Base-by-base conservation (phyloP, 2,329 filamentous ascomycete genomes). In the Fusarium multiceps region DNA sequence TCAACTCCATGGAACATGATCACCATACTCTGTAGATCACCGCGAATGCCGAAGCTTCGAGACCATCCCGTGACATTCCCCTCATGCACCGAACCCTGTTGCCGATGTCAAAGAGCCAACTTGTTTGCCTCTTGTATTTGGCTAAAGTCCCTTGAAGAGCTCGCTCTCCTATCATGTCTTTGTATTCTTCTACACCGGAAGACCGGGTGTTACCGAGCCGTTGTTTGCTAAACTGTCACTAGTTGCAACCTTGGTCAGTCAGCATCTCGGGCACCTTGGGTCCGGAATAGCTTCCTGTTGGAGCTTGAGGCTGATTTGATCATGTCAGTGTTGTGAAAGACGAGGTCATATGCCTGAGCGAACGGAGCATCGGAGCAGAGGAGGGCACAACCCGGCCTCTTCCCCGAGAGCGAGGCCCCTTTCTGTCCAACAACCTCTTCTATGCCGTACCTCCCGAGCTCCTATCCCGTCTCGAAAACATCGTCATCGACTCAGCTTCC, bases 61-160 rank as follows among this genome's bases (percentile, higher is more conserved):
- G 37, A 69, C 57, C 55, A 64, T 68, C 67, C 67, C 67, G 63
- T 70, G 67, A 70, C 63, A 45, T 54, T 20, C 50, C 27, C 63
- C 63, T 68, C 67, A 67, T 71, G 67, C 58, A 47, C 51, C 45
- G 49, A 57, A 62, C 65, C 66, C 66, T 66, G 60, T 47, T 45
- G 23, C 54, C n/a, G 32, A 50, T 28, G 23, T 28, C n/a, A 42
- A 53, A 48, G 42, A 48, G 42, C 12, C 42, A 34, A 21, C 23
- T 27, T 45, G 23, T 49, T 59, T 53, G 45, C 51, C 51, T 27
- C 40, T 45, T 20, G 41, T 18, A 27, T 46, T 43, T 27, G 45
- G n/a, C 47, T 42, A 63, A 30, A 27, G 14, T 16, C 10, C 55
- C 43, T 34, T 42, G 40, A 47, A 27, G 23, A 23, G 6, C n/a